A percentile compares a stretch with the other conserved stretches of the same genome.
phyloP scores from a whole-genome alignment of 2,329 filamentous ascomycete species.

The Exophiala lecanii-corni region DNA sequence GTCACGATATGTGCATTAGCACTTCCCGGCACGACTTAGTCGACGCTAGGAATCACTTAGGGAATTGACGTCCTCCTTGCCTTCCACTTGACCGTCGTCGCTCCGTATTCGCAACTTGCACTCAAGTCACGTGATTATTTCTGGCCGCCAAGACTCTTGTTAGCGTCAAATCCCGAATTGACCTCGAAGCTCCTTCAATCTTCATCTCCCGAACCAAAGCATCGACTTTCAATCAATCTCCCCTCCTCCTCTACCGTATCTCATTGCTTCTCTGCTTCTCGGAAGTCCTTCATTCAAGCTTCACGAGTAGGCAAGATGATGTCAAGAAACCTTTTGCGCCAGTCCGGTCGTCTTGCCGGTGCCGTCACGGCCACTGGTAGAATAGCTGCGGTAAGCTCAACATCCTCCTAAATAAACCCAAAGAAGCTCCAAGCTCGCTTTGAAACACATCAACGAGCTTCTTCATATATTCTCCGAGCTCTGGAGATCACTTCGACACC shows the following conservation, averaged over 20 bases:
- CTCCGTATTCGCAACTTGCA: neutral
- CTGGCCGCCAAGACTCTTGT: neutral
- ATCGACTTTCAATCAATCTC: conserved; percentile 30
- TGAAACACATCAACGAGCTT: conserved; percentile 35
- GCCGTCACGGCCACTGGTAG: conserved; percentile 88
- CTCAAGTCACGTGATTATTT: neutral
- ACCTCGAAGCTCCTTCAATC: conserved; percentile 8
- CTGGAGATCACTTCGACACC: neutral
- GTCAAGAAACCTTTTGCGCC: conserved; percentile 98
- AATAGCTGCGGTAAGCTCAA: conserved; percentile 85
- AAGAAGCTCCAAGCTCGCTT: conserved; percentile 36
- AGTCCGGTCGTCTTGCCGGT: conserved; percentile 91
- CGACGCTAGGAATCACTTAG: too few species aligned
- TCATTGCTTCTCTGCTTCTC: conserved; percentile 16
- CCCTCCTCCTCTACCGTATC: conserved; percentile 38
- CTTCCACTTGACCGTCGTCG: too few species aligned
- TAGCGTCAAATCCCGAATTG: conserved; percentile 2
- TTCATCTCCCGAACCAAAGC: conserved; percentile 13
- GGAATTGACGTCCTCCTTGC: too few species aligned
- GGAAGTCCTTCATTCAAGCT: conserved; percentile 21
- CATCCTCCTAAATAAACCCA: conserved; percentile 37
- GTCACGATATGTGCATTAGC: too few species aligned
- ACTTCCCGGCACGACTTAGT: too few species aligned
- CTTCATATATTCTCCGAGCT: conserved; percentile 6
- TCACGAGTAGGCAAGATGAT: conserved; percentile 58